Conservation (phyloP, 2,329 filamentous ascomycete species). For the Sporothrix globosa region DNA sequence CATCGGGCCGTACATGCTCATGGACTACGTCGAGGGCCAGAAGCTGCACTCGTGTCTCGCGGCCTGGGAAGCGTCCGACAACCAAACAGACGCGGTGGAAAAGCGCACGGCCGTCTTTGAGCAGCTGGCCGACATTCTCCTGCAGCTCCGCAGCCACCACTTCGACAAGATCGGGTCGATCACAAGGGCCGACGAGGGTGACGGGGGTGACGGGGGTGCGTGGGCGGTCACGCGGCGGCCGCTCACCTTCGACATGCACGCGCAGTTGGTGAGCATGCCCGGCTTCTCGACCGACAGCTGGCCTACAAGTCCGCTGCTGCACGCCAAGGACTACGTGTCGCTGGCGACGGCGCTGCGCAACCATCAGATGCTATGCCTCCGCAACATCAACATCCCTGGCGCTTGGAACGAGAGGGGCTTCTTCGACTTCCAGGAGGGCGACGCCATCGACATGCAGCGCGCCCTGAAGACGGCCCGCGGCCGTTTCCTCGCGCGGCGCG, state of each 20-base stretch:
- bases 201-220: background rate
- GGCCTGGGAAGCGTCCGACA: slow-evolving; percentile 17
- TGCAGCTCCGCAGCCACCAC: slow-evolving; percentile 13
- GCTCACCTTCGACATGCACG: slow-evolving; percentile 50
- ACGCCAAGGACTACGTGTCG: slow-evolving; percentile 38
- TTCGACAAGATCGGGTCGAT: slow-evolving; percentile 29
- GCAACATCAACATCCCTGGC: slow-evolving; percentile 28
- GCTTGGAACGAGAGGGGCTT: background rate
- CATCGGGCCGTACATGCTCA: slow-evolving; percentile 27
- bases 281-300: background rate
- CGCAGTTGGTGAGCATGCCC: slow-evolving; percentile 42
- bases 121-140: slow-evolving; percentile 20
- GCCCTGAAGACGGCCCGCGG: slow-evolving; percentile 39
- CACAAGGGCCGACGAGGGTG: slow-evolving; percentile 13
- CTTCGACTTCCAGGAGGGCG: slow-evolving; percentile 1
- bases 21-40: slow-evolving; percentile 29
- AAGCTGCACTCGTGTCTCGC: background rate
- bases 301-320: slow-evolving; percentile 37
- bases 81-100: background rate
- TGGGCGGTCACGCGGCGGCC: slow-evolving; percentile 38
- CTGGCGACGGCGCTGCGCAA: slow-evolving; percentile 39
- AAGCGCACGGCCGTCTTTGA: background rate
- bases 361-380: slow-evolving; percentile 36
- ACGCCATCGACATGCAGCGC: slow-evolving; percentile 40
- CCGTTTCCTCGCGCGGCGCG: slow-evolving; percentile 43